phyloP scores from a whole-genome alignment of 139 green algal genomes.

The Chara braunii region DNA sequence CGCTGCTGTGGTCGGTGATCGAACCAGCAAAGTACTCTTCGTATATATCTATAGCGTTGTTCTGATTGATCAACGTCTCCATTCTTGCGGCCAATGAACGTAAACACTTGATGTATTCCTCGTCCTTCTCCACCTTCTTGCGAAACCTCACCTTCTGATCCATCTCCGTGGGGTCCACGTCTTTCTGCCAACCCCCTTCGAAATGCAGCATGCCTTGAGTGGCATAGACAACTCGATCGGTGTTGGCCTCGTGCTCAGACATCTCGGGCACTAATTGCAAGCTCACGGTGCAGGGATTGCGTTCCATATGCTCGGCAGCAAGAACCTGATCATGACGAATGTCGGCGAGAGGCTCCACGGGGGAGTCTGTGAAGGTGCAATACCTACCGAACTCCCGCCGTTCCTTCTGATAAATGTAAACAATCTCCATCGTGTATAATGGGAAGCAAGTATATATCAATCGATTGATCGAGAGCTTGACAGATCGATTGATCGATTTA shows the following conservation, averaged over 20 bases:
- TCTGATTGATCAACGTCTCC: constrained; percentile 75
- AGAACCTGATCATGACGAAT: constrained; percentile 74
- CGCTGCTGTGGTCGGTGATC: constrained; percentile 53
- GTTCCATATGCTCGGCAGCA: constrained; percentile 56
- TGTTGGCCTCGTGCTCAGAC: constrained; percentile 83
- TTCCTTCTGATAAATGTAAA: constrained; percentile 67
- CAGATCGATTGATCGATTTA: no score
- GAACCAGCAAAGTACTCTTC: constrained; percentile 76
- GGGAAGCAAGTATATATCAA: no score
- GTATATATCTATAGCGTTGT: constrained; percentile 95
- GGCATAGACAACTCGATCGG: constrained; percentile 56
- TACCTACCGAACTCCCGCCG: constrained; percentile 78
- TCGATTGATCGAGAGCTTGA: no score
- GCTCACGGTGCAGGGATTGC: constrained; percentile 58
- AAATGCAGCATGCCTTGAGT: constrained; percentile 72
- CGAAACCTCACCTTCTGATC: constrained; percentile 74
- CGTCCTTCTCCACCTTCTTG: constrained; percentile 79
- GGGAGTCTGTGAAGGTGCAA: constrained; percentile 66
- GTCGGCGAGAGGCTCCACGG: constrained; percentile 71
- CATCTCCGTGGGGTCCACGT: constrained; percentile 78
- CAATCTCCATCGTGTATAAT: constrained; percentile 78
- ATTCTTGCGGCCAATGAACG: constrained; percentile 21
- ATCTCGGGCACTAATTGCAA: constrained; percentile 69
- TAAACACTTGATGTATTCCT: constrained; percentile 84
- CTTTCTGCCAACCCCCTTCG: constrained; percentile 89